Percentiles rank a stretch among this genome's conserved stretches.
Evolutionary conservation across 805 yeast genomes (phyloP).

Genomic region (Metschnikowia henanensis): DNA sequence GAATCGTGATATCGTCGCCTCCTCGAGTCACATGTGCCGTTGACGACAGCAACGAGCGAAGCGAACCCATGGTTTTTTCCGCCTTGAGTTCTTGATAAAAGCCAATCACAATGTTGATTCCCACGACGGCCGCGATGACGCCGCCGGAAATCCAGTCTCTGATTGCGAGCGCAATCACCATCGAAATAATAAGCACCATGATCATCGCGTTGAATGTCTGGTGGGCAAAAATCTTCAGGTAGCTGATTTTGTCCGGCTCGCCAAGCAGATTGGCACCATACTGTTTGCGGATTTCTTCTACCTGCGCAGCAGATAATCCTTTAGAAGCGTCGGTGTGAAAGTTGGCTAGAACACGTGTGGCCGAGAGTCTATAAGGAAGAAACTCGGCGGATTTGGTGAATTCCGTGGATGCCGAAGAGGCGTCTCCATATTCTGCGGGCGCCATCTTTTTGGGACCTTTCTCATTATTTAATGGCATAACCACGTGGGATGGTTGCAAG

Average conservation of each 20-base stretch:
- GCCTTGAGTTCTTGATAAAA: conserved; percentile 70
- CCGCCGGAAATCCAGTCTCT: conserved; percentile 82
- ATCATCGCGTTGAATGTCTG: conserved; percentile 80
- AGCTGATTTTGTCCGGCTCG: conserved; percentile 53
- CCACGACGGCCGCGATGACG: conserved; percentile 67
- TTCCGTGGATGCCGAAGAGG: conserved; percentile 5
- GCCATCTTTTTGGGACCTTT: neutral
- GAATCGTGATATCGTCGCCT: conserved; percentile 52
- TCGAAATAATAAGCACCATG: conserved; percentile 63
- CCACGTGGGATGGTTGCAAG: neutral
- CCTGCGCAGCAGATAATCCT: conserved; percentile 44
- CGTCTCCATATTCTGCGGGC: neutral
- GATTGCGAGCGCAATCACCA: conserved; percentile 70
- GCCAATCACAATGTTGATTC: conserved; percentile 64
- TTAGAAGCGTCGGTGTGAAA: conserved; percentile 42
- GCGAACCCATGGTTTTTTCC: conserved; percentile 75
- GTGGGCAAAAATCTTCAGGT: conserved; percentile 54
- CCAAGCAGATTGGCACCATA: conserved; percentile 67
- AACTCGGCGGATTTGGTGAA: conserved; percentile 1
- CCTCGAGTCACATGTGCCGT: conserved; percentile 65
- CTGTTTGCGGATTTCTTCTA: conserved; percentile 16
- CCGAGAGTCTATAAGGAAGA: conserved; percentile 31
- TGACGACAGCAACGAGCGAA: conserved; percentile 65
- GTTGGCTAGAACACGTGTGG: conserved; percentile 34
- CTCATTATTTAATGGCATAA: neutral